These are phyloP conservation scores for Diplosphaera chodatii DNA, from an alignment of 139 green algal genomes.

Conservation along the genomic window DNA sequence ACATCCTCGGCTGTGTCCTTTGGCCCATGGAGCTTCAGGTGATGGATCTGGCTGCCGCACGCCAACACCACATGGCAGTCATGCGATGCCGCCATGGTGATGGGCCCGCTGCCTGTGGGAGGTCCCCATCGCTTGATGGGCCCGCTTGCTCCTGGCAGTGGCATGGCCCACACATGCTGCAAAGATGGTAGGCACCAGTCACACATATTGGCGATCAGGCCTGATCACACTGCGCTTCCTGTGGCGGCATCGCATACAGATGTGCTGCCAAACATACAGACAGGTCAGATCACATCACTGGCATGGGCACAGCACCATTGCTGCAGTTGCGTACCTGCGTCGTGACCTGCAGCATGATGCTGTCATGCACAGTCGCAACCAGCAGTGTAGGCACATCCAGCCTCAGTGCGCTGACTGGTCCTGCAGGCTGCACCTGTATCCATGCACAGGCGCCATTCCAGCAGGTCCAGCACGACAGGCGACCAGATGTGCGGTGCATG, in stretches of 20 bases:
- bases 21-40: background rate
- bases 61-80: background rate
- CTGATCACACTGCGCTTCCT: no score
- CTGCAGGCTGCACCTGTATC: background rate
- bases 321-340: background rate
- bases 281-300: no score
- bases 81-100: background rate
- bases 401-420: background rate
- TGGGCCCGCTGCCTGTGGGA: background rate
- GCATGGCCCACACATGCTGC: background rate
- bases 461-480: no score
- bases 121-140: background rate
- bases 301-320: no score
- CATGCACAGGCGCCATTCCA: no score
- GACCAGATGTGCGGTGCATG: no score
- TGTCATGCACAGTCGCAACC: background rate
- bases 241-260: no score
- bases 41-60: background rate
- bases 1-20: no score
- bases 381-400: background rate
- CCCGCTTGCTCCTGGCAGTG: no score
- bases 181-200: no score
- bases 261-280: no score
- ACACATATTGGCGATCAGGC: no score
- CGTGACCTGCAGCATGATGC: background rate